These are phyloP conservation scores for Fusarium multiceps DNA, from an alignment of 2,329 filamentous ascomycete species.

Conservation along the genomic window DNA sequence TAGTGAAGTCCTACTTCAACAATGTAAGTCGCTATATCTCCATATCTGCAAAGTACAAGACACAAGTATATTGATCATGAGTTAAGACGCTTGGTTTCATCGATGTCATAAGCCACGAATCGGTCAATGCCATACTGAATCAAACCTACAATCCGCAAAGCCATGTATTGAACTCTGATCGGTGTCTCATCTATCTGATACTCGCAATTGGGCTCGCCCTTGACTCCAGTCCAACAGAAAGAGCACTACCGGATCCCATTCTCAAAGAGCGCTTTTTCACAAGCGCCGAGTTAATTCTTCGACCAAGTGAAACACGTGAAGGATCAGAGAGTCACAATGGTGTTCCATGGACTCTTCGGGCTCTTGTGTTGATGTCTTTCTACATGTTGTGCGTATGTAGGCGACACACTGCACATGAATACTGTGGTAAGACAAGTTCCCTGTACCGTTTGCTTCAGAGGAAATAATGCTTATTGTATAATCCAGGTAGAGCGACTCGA, in stretches of 20 bases:
- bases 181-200: constrained; percentile 71
- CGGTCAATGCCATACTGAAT: constrained; percentile 65
- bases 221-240: constrained; percentile 64
- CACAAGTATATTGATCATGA: neutral
- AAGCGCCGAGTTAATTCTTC: constrained; percentile 65
- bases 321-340: constrained; percentile 60
- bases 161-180: constrained; percentile 59
- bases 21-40: constrained; percentile 57
- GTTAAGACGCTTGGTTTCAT: constrained; percentile 68
- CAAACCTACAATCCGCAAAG: constrained; percentile 52
- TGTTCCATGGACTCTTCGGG: constrained; percentile 74
- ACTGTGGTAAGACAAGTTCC: constrained; percentile 60
- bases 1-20: constrained; percentile 64
- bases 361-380: constrained; percentile 70
- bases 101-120: constrained; percentile 66
- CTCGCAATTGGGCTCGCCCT: constrained; percentile 72
- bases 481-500: constrained; percentile 69
- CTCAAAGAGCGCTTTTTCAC: constrained; percentile 72
- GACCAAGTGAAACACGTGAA: constrained; percentile 40
- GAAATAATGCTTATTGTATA: constrained; percentile 22
- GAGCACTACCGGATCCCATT: constrained; percentile 60
- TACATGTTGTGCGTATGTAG: constrained; percentile 72
- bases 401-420: constrained; percentile 71
- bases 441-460: neutral
- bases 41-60: too few relatives aligned